Evolutionary conservation across 2,329 filamentous ascomycete genomes (phyloP).

Genomic region (Calonectria ilicicola): DNA sequence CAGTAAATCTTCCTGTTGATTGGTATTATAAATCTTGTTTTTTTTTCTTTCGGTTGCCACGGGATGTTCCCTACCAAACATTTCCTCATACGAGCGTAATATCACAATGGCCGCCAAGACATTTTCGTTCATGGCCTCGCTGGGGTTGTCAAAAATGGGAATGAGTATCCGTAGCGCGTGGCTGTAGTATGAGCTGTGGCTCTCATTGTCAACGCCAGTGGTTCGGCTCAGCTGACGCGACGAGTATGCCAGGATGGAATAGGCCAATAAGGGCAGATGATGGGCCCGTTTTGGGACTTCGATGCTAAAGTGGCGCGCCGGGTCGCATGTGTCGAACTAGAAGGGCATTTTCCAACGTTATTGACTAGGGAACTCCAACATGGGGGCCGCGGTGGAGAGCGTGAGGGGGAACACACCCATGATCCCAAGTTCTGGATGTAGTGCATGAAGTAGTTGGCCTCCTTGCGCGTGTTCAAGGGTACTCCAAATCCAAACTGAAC

Average conservation of each 20-base stretch:
- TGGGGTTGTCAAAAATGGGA: constrained; percentile 48
- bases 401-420: constrained; percentile 22
- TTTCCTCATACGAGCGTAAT: constrained; percentile 54
- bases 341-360: constrained; percentile 9
- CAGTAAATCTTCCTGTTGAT: not conserved
- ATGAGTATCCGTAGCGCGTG: constrained; percentile 55
- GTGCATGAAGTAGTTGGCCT: constrained; percentile 33
- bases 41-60: not conserved
- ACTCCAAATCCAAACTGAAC: constrained; percentile 29
- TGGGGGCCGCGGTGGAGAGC: not conserved
- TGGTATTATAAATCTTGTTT: not conserved
- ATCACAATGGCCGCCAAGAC: constrained; percentile 54
- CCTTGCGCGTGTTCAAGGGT: constrained; percentile 31
- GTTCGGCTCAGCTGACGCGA: constrained; percentile 36
- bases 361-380: constrained; percentile 1
- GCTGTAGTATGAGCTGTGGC: constrained; percentile 54
- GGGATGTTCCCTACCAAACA: constrained; percentile 45
- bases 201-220: constrained; percentile 39
- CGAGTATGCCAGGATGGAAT: constrained; percentile 43
- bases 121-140: constrained; percentile 50
- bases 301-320: constrained; percentile 52
- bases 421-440: constrained; percentile 33
- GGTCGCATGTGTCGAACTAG: constrained; percentile 57
- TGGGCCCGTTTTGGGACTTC: constrained; percentile 55
- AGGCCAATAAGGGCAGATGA: constrained; percentile 51